Evolutionary conservation across 1,139 yeast genomes (phyloP).

Genomic region (Hansenula anomala): DNA sequence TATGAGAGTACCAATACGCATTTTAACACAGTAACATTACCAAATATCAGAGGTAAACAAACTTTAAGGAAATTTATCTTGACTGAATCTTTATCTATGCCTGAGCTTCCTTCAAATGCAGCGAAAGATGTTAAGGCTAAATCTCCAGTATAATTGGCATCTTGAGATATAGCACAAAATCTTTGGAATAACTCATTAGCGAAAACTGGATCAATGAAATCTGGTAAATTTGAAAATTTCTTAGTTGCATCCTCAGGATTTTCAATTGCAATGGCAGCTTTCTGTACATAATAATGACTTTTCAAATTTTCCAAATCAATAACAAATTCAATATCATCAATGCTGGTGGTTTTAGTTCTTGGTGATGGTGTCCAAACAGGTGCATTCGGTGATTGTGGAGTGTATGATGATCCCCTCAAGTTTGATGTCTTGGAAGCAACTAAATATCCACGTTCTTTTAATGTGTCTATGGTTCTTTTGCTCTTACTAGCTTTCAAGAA

Average conservation of each 20-base stretch:
- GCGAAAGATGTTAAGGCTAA: background rate
- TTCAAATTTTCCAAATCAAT: background rate
- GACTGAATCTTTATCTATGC: background rate
- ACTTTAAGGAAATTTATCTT: constrained; percentile 4
- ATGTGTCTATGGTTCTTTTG: background rate
- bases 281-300: background rate
- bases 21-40: constrained; percentile 12
- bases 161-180: constrained; percentile 8
- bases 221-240: constrained; percentile 5
- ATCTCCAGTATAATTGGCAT: background rate
- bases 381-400: background rate
- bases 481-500: background rate
- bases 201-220: constrained; percentile 5
- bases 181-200: constrained; percentile 6
- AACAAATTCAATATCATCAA: background rate
- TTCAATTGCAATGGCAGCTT: background rate
- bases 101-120: background rate
- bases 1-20: constrained; percentile 8
- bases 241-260: constrained; percentile 5
- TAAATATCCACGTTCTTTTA: background rate
- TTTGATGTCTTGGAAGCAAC: background rate
- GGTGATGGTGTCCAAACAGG: too few species aligned
- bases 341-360: too few species aligned
- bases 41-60: constrained; percentile 7
- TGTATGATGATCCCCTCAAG: background rate